Base-by-base conservation (phyloP, 495 filamentous ascomycete genomes). In the Aspergillus asperescens region DNA sequence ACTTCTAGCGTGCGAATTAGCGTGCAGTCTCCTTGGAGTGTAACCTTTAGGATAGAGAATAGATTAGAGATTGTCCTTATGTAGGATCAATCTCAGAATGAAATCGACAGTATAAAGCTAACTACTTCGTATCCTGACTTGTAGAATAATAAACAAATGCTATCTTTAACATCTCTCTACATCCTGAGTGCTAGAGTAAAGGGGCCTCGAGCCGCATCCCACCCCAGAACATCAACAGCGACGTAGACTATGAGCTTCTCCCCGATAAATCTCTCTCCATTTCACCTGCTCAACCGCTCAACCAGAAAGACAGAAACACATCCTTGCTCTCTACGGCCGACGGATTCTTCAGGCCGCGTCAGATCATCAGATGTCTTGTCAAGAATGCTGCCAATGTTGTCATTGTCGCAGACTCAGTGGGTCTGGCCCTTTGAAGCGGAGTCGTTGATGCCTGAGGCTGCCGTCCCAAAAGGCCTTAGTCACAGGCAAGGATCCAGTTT, bases 401-500 rank as follows among this genome's bases (percentile, higher is more conserved):
- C n/a, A n/a, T n/a, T n/a, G n/a, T n/a, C n/a, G n/a, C n/a, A n/a
- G n/a, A n/a, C n/a, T n/a, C n/a, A n/a, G n/a, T n/a, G n/a, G n/a
- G n/a, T n/a, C n/a, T n/a, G n/a, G n/a, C n/a, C n/a, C n/a, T n/a
- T 4, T 23, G 4, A 18, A 13, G 23, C 31, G 46, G 25, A 9
- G 19, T 49, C 32, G 39, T 49, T 18, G 46, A 15, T 49, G 50
- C 50, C 43, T 38, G 28, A 44, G 49, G 49, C 49, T 16, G 18
- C 12, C 22, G 39, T 25, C 10, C 20, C 19, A 9, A 32, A 47
- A 35, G 29, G 31, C 41, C 31, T 45, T 53, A 53, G 43, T 53
- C 50, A 39, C 56, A 46, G 45, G 43, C 43, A 32, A 47, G 28
- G 44, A 35, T 35, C 44, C 44, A 49, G 59, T 56, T 56, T 63